phyloP scores from a whole-genome alignment of 176 grass and related monocot genomes.

The Oryza meyeriana region DNA sequence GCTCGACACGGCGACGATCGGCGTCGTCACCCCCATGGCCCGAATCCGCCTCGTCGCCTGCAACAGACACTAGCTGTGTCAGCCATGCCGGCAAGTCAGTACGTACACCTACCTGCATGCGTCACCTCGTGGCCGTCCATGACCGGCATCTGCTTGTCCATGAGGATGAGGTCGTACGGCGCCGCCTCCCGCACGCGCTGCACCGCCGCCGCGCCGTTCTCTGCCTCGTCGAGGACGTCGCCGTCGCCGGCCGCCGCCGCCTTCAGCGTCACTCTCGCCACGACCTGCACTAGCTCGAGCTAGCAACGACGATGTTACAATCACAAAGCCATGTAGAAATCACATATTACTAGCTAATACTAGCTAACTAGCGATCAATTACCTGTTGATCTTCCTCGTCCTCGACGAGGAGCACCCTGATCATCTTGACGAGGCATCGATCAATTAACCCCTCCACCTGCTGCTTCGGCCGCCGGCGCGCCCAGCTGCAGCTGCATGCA shows the following conservation, averaged over 20 bases:
- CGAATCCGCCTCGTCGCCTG: constrained; percentile 62
- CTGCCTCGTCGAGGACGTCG: constrained; percentile 39
- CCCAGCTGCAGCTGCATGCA: too few relatives aligned
- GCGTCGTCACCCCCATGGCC: constrained; percentile 45
- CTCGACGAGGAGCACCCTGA: constrained; percentile 54
- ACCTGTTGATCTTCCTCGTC: constrained; percentile 48
- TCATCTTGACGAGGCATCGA: neutral
- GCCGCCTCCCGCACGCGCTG: constrained; percentile 12
- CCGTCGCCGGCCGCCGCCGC: constrained; percentile 1
- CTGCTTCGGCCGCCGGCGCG: too few relatives aligned
- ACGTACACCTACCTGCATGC: neutral
- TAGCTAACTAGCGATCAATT: neutral
- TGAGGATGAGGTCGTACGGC: constrained; percentile 60
- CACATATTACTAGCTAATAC: too few relatives aligned
- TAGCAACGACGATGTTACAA: neutral
- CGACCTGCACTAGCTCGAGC: constrained; percentile 22
- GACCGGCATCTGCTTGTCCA: constrained; percentile 59
- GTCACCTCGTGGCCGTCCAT: constrained; percentile 72
- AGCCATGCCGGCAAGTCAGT: neutral
- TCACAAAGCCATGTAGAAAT: too few relatives aligned
- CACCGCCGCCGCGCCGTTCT: constrained; percentile 49
- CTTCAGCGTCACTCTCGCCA: constrained; percentile 40
- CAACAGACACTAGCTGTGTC: neutral
- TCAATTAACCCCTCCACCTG: too few relatives aligned
- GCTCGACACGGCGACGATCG: constrained; percentile 66